Evolutionary conservation across 2,329 filamentous ascomycete species (phyloP).

Genomic region (Thelonectria discophora): DNA sequence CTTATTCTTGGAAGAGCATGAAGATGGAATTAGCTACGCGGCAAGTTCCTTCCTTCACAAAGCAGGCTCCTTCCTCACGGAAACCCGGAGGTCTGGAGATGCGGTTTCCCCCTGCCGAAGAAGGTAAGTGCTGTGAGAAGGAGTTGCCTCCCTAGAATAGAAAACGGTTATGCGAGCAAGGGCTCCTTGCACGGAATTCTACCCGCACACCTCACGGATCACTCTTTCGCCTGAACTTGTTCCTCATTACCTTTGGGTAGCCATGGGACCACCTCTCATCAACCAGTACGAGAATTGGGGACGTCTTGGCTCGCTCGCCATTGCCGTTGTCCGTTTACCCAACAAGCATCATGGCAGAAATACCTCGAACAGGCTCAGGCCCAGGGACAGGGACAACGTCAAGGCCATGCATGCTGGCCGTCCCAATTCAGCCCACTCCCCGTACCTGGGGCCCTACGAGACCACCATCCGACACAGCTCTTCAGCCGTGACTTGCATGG

Average conservation of each 20-base stretch:
- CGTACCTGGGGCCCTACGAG: slow-evolving; percentile 4
- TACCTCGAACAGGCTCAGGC: not conserved
- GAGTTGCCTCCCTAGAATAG: slow-evolving; percentile 13
- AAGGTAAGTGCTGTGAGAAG: not conserved
- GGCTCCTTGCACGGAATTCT: not conserved
- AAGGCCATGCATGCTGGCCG: not conserved
- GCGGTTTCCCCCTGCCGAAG: not conserved
- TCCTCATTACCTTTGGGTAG: not conserved
- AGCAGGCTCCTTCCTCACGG: not conserved
- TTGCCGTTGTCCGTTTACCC: slow-evolving; percentile 20
- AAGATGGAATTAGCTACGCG: not conserved
- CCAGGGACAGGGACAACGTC: not conserved
- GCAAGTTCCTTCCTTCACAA: not conserved
- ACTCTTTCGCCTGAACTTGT: not conserved
- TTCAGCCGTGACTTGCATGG: slow-evolving; percentile 35
- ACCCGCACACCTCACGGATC: not conserved
- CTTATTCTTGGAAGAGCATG: not conserved
- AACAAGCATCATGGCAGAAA: not conserved
- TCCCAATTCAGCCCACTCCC: slow-evolving; percentile 16
- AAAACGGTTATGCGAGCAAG: slow-evolving; percentile 4
- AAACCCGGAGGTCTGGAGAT: not conserved
- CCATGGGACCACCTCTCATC: not conserved
- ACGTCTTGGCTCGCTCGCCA: slow-evolving; percentile 7
- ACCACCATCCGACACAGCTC: slow-evolving; percentile 39
- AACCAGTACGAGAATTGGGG: not conserved